phyloP scores from a whole-genome alignment of 2,329 filamentous ascomycete genomes.

The Nemania sp. region DNA sequence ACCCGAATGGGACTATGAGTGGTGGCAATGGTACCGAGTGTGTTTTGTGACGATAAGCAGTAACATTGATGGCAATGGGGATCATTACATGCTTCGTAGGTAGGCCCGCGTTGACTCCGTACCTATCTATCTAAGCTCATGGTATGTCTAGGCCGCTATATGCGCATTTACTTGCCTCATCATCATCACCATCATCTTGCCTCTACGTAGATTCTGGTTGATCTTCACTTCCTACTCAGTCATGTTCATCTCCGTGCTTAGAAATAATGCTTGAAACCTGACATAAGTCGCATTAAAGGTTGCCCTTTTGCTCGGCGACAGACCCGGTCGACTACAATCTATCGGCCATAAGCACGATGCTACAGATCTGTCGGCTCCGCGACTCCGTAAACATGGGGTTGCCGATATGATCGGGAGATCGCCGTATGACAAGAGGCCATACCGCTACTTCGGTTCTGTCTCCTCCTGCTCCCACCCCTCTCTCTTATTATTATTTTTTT shows the following conservation, averaged over 20 bases:
- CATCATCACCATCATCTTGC: not conserved
- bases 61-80: constrained; percentile 18
- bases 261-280: not conserved
- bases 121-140: too few relatives aligned
- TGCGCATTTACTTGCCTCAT: constrained; percentile 1
- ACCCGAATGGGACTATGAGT: constrained; percentile 20
- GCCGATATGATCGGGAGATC: constrained; percentile 29
- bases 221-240: not conserved
- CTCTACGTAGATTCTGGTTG: not conserved
- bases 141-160: not conserved
- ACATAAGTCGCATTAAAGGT: not conserved
- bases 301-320: not conserved
- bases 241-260: not conserved
- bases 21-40: constrained; percentile 9
- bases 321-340: not conserved
- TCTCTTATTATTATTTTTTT: too few relatives aligned
- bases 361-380: constrained; percentile 18
- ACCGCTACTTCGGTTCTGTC: constrained; percentile 35
- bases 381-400: constrained; percentile 23
- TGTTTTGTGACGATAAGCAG: constrained; percentile 11
- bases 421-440: constrained; percentile 32
- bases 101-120: constrained; percentile 1
- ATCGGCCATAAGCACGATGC: constrained; percentile 23
- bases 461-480: constrained; percentile 5
- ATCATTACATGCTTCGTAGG: constrained; percentile 8